Evolutionary conservation across 23 red algal species (phyloP).

Genomic region (Gracilariopsis chorda): DNA sequence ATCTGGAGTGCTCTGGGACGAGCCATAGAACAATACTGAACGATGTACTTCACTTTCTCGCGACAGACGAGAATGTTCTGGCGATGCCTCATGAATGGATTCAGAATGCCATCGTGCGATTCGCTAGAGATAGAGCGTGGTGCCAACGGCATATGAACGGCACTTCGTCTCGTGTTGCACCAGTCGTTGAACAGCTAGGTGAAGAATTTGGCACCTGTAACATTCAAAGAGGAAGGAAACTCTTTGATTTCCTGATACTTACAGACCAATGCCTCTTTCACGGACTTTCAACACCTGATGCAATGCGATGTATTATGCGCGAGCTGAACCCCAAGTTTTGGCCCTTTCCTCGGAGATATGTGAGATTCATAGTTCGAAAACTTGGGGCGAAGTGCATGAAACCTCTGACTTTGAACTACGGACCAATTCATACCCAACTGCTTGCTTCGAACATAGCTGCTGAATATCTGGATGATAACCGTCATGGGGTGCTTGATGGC

Average conservation of each 20-base stretch:
- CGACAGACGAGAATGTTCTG: not conserved
- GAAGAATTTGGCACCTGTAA: not conserved
- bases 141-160: not conserved
- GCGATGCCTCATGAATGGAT: not conserved
- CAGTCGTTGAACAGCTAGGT: not conserved
- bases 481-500: not conserved
- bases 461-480: not conserved
- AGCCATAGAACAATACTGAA: not conserved
- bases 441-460: not conserved
- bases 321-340: not conserved
- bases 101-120: not conserved
- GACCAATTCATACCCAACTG: not conserved
- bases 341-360: not conserved
- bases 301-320: not conserved
- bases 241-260: not conserved
- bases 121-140: conserved; percentile 2
- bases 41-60: conserved; percentile 30
- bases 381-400: not conserved
- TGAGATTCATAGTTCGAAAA: not conserved
- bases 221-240: not conserved
- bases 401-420: not conserved
- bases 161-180: not conserved
- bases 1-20: not conserved
- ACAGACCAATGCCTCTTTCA: conserved; percentile 3
- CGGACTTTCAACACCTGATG: not conserved